These are phyloP conservation scores for Orbilia quercus DNA, from an alignment of 2,329 filamentous ascomycete genomes.

Conservation along the genomic window DNA sequence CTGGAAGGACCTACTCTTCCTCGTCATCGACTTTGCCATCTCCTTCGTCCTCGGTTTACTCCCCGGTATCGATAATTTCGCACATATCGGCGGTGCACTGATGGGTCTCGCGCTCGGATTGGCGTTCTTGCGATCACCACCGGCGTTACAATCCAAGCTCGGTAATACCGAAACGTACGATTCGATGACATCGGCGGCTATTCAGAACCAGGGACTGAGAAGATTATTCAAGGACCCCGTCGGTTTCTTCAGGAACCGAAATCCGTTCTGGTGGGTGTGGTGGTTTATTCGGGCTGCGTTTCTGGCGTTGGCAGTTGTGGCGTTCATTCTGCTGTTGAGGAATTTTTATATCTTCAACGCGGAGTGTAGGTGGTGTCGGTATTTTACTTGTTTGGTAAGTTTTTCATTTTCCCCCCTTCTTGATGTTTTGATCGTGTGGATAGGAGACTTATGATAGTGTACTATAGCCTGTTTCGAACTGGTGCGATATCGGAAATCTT, in stretches of 20 bases:
- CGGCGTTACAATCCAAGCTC: slow-evolving; percentile 78
- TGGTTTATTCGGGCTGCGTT: slow-evolving; percentile 85
- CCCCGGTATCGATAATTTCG: slow-evolving; percentile 95
- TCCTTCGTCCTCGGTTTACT: slow-evolving; percentile 92
- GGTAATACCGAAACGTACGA: slow-evolving; percentile 78
- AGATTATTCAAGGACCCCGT: slow-evolving; percentile 72
- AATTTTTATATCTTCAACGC: slow-evolving; percentile 87
- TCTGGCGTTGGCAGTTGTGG: slow-evolving; percentile 81
- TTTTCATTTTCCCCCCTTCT: slow-evolving; percentile 8
- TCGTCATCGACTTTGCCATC: slow-evolving; percentile 84
- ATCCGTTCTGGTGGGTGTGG: slow-evolving; percentile 97
- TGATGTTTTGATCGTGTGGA: too few relatives aligned
- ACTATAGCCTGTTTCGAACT: slow-evolving; percentile 72
- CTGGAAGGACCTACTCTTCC: slow-evolving; percentile 84
- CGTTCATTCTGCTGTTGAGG: slow-evolving; percentile 85
- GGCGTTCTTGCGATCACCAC: slow-evolving; percentile 87
- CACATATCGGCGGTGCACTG: slow-evolving; percentile 93
- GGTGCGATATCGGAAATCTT: slow-evolving; percentile 69
- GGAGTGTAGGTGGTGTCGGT: slow-evolving; percentile 92
- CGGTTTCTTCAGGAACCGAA: slow-evolving; percentile 90
- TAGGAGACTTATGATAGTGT: neutral
- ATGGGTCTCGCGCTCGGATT: slow-evolving; percentile 90
- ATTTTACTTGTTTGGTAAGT: slow-evolving; percentile 90
- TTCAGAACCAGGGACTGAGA: slow-evolving; percentile 58
- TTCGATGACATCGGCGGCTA: slow-evolving; percentile 70